phyloP scores from a whole-genome alignment of 2,329 filamentous ascomycete genomes.

The Paecilomyces sp. region DNA sequence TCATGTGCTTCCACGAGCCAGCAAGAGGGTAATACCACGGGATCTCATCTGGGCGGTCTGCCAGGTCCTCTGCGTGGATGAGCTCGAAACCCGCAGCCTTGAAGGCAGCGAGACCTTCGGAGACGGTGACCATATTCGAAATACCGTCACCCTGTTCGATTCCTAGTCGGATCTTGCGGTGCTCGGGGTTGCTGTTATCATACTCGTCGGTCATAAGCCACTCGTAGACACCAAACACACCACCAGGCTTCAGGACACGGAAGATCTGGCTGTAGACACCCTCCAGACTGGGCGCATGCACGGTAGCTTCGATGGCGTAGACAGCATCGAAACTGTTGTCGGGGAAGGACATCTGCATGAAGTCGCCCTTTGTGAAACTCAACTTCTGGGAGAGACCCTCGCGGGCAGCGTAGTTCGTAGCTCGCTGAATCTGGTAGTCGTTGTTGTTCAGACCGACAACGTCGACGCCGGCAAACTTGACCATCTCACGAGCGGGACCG shows the following conservation, averaged over 20 bases:
- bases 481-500: slow-evolving; percentile 90
- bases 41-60: slow-evolving; percentile 63
- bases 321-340: slow-evolving; percentile 90
- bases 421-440: slow-evolving; percentile 95
- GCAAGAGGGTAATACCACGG: slow-evolving; percentile 95
- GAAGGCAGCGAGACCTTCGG: slow-evolving; percentile 75
- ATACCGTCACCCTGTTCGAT: slow-evolving; percentile 97
- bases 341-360: slow-evolving; percentile 98
- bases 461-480: slow-evolving; percentile 86
- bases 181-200: slow-evolving; percentile 77
- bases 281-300: slow-evolving; percentile 83
- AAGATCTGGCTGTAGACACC: slow-evolving; percentile 93
- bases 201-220: slow-evolving; percentile 98
- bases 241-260: slow-evolving; percentile 91
- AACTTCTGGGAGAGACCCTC: slow-evolving; percentile 75
- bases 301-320: slow-evolving; percentile 95
- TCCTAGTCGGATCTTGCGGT: slow-evolving; percentile 83
- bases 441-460: slow-evolving; percentile 97
- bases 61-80: slow-evolving; percentile 77
- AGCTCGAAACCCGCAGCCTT: slow-evolving; percentile 81
- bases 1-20: slow-evolving; percentile 77
- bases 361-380: slow-evolving; percentile 87
- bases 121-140: slow-evolving; percentile 89
- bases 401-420: slow-evolving; percentile 74
- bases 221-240: slow-evolving; percentile 94